Base-by-base conservation (phyloP, 495 filamentous ascomycete genomes). In the Tuber borchii region DNA sequence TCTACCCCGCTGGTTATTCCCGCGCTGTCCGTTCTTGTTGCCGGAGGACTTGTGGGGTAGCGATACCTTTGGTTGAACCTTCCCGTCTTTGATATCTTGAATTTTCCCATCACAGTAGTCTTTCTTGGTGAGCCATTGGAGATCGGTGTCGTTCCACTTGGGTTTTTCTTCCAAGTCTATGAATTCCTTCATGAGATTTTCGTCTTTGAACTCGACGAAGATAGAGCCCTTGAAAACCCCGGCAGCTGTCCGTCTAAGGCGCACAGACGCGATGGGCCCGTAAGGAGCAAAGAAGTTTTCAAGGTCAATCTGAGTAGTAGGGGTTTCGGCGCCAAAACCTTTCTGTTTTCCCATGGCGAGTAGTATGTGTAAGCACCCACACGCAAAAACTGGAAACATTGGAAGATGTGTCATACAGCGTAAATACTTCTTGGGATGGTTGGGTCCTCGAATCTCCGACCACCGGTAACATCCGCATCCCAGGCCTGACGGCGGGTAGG, bases 151-250 rank as follows among this genome's bases (percentile, higher is more conserved):
- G 77, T 93, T 89, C 89, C 90, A 97, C 78, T 89, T 88, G 71
- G 95, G 95, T 83, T 92, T 91, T n/a, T 91, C 89, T 56, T 94
- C 90, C 12, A 94, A 85, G 2, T 86, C 89, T 65, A 97, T 85
- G 85, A 98, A 98, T 22, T 87, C 87, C 81, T 93, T 86, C 79
- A 91, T 90, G 39, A 89, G 88, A 71, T 95, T 92, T 76, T 91
- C 90, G 72, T 87, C 87, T 45, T 86, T 86, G 83, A 97, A 98
- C 84, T 97, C 94, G 72, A 97, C 93, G 80, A 97, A 98, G 40
- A 97, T 90, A 72, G 93, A 97, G 61, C 93, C 93, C 87, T 99
- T 99, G 88, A 97, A 98, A 37, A 83, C 79, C 80, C 89, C 89
- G 43, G 86, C 78, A 71, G 88, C 85, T n/a, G 87, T 85, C 74